These are phyloP conservation scores for Conticribra weissflogii DNA, from an alignment of 108 stramenopile species.

Conservation along the genomic window DNA sequence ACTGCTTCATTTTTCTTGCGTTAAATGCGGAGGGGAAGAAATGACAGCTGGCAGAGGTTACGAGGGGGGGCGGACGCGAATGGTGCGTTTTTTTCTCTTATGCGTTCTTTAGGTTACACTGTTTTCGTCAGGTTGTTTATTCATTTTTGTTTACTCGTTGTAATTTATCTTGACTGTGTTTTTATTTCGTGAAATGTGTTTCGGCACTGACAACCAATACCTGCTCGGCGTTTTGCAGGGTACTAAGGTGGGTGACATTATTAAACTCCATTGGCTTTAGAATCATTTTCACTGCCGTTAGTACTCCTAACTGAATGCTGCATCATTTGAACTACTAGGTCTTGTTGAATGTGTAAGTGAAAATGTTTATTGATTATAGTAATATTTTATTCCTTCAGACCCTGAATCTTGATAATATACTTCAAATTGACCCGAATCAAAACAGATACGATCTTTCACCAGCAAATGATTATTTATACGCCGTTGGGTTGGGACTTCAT, in stretches of 20 bases:
- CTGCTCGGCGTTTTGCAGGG: conserved; percentile 24
- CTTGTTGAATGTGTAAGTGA: conserved; percentile 59
- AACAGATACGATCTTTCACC: conserved; percentile 78
- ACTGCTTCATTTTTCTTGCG: no score
- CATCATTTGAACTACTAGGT: neutral
- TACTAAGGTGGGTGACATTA: conserved; percentile 56
- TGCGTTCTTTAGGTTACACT: no score
- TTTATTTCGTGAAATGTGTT: conserved; percentile 1
- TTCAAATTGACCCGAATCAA: neutral
- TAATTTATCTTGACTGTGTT: no score
- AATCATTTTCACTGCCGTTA: no score
- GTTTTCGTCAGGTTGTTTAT: no score
- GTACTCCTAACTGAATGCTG: neutral
- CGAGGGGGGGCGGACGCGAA: conserved; percentile 75
- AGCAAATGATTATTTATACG: conserved; percentile 69
- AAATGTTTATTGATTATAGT: neutral
- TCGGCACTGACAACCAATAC: neutral
- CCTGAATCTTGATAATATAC: neutral
- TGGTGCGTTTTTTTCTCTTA: no score
- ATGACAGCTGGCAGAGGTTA: conserved; percentile 77
- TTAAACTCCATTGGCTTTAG: no score
- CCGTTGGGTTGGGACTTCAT: conserved; percentile 85
- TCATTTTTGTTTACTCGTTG: no score
- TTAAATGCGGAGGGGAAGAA: neutral
- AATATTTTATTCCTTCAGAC: neutral